A percentile compares a stretch with the other conserved stretches of the same genome.
Evolutionary conservation across 371 early-diverging fungal genomes (phyloP).

Genomic region (Mortierella sp.): DNA sequence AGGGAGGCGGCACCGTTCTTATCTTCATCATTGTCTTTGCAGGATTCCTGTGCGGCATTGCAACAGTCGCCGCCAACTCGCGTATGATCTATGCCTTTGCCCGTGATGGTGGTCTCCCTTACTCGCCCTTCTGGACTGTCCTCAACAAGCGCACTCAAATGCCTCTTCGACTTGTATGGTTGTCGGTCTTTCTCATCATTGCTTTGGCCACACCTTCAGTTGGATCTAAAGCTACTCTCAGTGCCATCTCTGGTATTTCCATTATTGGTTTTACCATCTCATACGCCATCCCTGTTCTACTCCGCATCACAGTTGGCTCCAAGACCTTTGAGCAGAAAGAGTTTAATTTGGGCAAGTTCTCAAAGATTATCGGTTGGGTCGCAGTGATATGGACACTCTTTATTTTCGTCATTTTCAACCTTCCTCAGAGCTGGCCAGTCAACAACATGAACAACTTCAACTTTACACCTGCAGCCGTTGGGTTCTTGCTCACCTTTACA

Average conservation of each 20-base stretch:
- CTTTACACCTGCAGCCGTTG: conserved; percentile 66
- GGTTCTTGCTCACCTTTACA: conserved; percentile 60
- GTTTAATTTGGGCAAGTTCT: conserved; percentile 61
- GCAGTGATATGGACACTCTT: conserved; percentile 60
- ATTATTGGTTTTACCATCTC: conserved; percentile 64
- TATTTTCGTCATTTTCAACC: conserved; percentile 62
- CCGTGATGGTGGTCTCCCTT: conserved; percentile 74
- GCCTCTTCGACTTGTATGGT: conserved; percentile 65
- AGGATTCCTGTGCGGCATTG: conserved; percentile 70
- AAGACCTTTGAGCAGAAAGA: conserved; percentile 52
- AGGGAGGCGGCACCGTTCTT: conserved; percentile 61
- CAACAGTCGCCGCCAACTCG: conserved; percentile 68
- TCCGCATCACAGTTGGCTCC: conserved; percentile 63
- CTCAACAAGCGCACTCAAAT: conserved; percentile 59
- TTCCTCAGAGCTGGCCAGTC: conserved; percentile 57
- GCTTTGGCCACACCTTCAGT: conserved; percentile 37
- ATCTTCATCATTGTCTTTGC: conserved; percentile 68
- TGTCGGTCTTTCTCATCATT: conserved; percentile 58
- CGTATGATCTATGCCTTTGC: conserved; percentile 85
- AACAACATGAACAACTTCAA: conserved; percentile 61
- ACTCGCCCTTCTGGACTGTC: conserved; percentile 37
- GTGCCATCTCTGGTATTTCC: conserved; percentile 65
- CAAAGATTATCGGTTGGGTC: conserved; percentile 57
- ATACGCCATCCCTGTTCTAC: conserved; percentile 65
- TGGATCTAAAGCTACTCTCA: conserved; percentile 72